Evolutionary conservation across 2,329 filamentous ascomycete genomes (phyloP).

Genomic region (Diaporthe humulicola): DNA sequence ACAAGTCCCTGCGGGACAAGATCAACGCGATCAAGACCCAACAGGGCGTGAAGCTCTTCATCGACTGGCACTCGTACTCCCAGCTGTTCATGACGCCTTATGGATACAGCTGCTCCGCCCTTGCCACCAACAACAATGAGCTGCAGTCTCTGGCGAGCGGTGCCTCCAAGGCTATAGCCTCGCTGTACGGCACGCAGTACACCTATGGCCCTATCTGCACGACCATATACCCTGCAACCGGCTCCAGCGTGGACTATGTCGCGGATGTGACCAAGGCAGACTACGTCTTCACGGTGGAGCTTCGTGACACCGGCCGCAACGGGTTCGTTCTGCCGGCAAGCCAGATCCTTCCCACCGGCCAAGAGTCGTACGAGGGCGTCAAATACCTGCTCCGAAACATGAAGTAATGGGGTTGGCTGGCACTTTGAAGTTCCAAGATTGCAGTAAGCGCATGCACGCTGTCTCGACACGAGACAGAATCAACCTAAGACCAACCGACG

Average conservation of each 20-base stretch:
- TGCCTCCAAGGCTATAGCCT: constrained; percentile 63
- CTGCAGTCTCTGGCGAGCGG: constrained; percentile 63
- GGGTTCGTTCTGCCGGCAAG: constrained; percentile 59
- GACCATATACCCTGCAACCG: constrained; percentile 68
- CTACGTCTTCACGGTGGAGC: constrained; percentile 56
- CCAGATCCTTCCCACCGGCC: constrained; percentile 58
- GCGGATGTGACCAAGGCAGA: constrained; percentile 57
- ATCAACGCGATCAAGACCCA: constrained; percentile 44
- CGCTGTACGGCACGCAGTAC: constrained; percentile 55
- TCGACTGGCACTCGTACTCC: constrained; percentile 58
- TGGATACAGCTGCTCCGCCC: constrained; percentile 68
- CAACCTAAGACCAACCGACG: neutral
- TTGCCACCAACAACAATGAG: constrained; percentile 60
- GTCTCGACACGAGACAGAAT: neutral
- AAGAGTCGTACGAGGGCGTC: constrained; percentile 63
- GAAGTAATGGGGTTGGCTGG: constrained; percentile 44
- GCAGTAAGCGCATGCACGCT: neutral
- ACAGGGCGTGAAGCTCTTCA: constrained; percentile 54
- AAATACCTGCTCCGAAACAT: constrained; percentile 68
- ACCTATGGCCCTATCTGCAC: constrained; percentile 67
- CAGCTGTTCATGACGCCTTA: constrained; percentile 68
- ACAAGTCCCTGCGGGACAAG: constrained; percentile 59
- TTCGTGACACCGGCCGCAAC: constrained; percentile 53
- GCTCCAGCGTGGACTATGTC: constrained; percentile 61
- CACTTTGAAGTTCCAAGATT: neutral